Evolutionary conservation across 257 asterid species (phyloP), one percentile per base, ranked within the genome.

Genomic region (Nemophila menziesii): DNA sequence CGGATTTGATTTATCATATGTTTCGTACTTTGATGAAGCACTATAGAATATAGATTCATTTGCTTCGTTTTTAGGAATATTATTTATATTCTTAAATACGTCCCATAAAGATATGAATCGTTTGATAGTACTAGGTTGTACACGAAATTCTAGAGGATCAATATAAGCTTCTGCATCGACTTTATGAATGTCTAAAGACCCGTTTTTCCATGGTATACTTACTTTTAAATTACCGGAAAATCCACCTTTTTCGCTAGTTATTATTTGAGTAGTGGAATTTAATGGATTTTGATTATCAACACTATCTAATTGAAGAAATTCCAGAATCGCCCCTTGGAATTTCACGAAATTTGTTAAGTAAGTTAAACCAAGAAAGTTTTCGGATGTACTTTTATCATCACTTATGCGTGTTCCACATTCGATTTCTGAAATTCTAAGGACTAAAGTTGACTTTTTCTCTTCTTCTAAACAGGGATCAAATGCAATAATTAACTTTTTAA

Each of bases 151-250:
- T 58, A 90, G 66, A 52, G 94, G 96, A 54, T 79, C 89, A 43
- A 85, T 55, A 29, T 57, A 64, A 67, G 82, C 84, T 64, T 81
- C 87, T 48, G 86, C 94, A 60, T 90, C 96, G 69, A 90, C 96
- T 56, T 67, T 80, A 54, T 63, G 60, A 51, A 75, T 73, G 61
- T 85, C 93, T 50, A 90, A 58, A 48, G 96, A 77, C 47, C 99
- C 96, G 66, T 82, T 79, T 66, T 80, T 75, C 99, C 94, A 90
- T 41, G 96, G 99, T 64, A 90, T 77, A 61, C 78, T 74, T 47
- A 82, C 55, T 66, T 71, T 81, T 11, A 90, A 73, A 47, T 54
- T 67, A 66, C 99, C 99, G 3, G 96, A 82, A 66, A 90, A 80
- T 6, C 94, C 96, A 29, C 73, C 92, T 23, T 62, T 64, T 58